Evolutionary conservation across 2,329 filamentous ascomycete genomes (phyloP), one percentile per base, ranked within the genome.

Genomic region (Xylariaceae sp.): DNA sequence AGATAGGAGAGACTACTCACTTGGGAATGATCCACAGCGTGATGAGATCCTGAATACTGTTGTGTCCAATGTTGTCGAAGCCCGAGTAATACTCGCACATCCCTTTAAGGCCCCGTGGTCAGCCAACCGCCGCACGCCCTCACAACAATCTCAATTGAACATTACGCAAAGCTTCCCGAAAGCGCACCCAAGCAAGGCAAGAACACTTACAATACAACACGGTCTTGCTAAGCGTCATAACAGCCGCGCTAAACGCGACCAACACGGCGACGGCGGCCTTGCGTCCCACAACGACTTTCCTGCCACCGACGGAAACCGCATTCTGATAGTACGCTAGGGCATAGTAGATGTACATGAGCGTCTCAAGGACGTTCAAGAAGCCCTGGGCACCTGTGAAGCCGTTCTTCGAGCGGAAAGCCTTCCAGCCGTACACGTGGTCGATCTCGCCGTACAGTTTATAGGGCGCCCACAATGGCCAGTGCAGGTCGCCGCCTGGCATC

Each of bases 311-410:
- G 52, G 55, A 61, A 65, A 42, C 36, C 45, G 47, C 55, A 45
- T 54, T 50, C 44, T 49, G 50, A 50, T 29, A 56, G 66, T 74
- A 76, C 12, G 71, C 50, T 54, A 58, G 69, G 41, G 74, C 64
- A 84, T 92, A 70, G 73, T 75, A 51, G 73, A 70, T 30, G 67
- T 92, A 92, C 64, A 85, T 76, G 32, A 74, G 53, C 2, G 81
- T 84, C 76, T 94, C 89, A 50, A 88, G 62, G 6, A 81, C 69
- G 66, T 92, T 94, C 60, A 92, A 67, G 6, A 76, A 63, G 26
- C 80, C 80, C 76, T 95, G 90, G 36, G 89, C 89, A 40, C 79
- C 81, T 0, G 88, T 88, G 72, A 95, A 96, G 34, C 90, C 89
- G 67, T 85, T 84, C 19, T 77, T 70, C 15, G 76, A 76, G 56